These are phyloP conservation scores for Diplodia sapinea DNA, from an alignment of 2,329 filamentous ascomycete species.

Conservation along the genomic window DNA sequence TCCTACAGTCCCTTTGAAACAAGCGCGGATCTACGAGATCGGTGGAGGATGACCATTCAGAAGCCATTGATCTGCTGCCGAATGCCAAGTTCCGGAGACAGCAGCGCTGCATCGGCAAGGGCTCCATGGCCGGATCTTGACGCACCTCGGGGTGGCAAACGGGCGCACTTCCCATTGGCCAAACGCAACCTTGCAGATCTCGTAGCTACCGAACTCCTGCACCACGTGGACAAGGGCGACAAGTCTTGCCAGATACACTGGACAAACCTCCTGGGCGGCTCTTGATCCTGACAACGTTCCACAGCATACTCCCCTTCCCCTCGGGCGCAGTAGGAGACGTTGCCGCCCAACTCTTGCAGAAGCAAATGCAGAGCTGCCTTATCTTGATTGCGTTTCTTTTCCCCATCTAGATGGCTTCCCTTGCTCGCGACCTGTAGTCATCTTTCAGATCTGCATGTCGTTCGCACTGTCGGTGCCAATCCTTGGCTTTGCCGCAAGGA, in stretches of 20 bases:
- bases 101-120: not conserved
- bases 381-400: conserved; percentile 1
- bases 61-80: not conserved
- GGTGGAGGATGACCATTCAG: not conserved
- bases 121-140: not conserved
- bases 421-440: not conserved
- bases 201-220: not conserved
- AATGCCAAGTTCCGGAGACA: not conserved
- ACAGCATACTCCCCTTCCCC: not conserved
- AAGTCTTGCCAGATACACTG: no score
- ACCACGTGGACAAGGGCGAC: not conserved
- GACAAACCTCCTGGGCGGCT: not conserved
- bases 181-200: not conserved
- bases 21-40: conserved; percentile 1
- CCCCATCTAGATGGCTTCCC: not conserved
- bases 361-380: not conserved
- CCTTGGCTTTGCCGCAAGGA: not conserved
- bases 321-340: conserved; percentile 1
- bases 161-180: not conserved
- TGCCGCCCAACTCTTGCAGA: not conserved
- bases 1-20: conserved; percentile 1
- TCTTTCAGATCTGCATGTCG: not conserved
- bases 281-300: not conserved
- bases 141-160: not conserved
- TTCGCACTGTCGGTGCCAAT: not conserved